Conservation (phyloP, 2,329 filamentous ascomycete genomes). For the Huntiella moniliformis region DNA sequence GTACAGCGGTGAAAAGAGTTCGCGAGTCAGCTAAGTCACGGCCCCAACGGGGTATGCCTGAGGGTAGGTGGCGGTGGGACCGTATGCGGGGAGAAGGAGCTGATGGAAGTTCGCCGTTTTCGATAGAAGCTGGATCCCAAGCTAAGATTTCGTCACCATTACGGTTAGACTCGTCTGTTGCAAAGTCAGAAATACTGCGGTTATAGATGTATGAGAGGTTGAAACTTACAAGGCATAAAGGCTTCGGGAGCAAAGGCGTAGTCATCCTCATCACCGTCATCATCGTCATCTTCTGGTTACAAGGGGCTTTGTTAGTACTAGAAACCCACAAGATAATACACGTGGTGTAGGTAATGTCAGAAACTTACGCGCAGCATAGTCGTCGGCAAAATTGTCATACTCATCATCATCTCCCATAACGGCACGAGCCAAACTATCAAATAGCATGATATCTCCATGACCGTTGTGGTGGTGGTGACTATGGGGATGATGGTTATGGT, state of each 20-base stretch:
- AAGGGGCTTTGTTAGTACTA: conserved; percentile 14
- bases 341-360: no score
- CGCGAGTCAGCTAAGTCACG: conserved; percentile 5
- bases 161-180: conserved; percentile 20
- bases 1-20: neutral
- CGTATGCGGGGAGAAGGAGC: conserved; percentile 26
- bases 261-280: conserved; percentile 51
- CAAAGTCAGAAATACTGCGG: conserved; percentile 4
- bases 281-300: conserved; percentile 29
- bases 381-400: conserved; percentile 26
- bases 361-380: neutral
- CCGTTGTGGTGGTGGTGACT: conserved; percentile 3
- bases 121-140: conserved; percentile 28
- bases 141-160: conserved; percentile 30
- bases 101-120: conserved; percentile 13
- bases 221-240: conserved; percentile 31
- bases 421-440: conserved; percentile 37
- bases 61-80: neutral
- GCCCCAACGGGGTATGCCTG: conserved; percentile 4
- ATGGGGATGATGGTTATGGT: conserved; percentile 9
- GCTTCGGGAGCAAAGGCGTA: conserved; percentile 39
- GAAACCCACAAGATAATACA: no score
- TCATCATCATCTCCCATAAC: conserved; percentile 30
- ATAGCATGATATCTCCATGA: conserved; percentile 27
- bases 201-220: neutral